Evolutionary conservation across 2,329 filamentous ascomycete genomes (phyloP), one percentile per base, ranked within the genome.

Genomic region (Penicillium sp.): DNA sequence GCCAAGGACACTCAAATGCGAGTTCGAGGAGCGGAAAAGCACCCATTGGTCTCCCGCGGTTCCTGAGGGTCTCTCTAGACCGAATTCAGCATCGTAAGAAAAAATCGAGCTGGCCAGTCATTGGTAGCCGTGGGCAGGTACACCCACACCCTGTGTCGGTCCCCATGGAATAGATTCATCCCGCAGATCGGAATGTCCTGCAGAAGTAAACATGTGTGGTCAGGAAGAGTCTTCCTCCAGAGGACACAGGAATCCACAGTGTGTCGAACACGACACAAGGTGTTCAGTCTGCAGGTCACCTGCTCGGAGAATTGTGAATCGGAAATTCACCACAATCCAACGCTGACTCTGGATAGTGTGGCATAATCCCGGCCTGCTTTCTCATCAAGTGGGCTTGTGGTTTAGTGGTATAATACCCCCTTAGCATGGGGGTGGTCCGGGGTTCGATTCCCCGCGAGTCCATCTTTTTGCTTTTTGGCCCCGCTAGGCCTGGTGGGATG

Each of bases 41-140:
- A 36, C 39, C 39, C 13, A 55, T 54, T 55, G 52, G 51, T 26
- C 33, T 44, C 25, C 18, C 23, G 4, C 29, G 31, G 34, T 25
- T 33, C 36, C 7, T 41, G 33, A 33, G 32, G 47, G 39, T 37
- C 33, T 42, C 33, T 42, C 15, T 39, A 39, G 33, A 18, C 38
- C 36, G 6, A 19, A 25, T 46, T 28, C 8, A 39, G 34, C 17
- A 28, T 9, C 30, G 16, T n/a, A n/a, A 14, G 35, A 36, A 45
- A 43, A 48, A 43, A 31, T 48, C 23, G 9, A 20, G 7, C n/a
- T 7, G 4, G 13, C 17, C 10, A 38, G 28, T 39, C 15, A 50
- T 45, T 51, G 47, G 46, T 20, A 20, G 35, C 15, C 10, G 25
- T 20, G 31, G 26, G 8, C 8, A 39, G 36, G 48, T 47, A n/a